Evolutionary conservation across 306 rosid genomes (phyloP), one percentile per base, ranked within the genome.

Genomic region (Luffa aegyptiaca): DNA sequence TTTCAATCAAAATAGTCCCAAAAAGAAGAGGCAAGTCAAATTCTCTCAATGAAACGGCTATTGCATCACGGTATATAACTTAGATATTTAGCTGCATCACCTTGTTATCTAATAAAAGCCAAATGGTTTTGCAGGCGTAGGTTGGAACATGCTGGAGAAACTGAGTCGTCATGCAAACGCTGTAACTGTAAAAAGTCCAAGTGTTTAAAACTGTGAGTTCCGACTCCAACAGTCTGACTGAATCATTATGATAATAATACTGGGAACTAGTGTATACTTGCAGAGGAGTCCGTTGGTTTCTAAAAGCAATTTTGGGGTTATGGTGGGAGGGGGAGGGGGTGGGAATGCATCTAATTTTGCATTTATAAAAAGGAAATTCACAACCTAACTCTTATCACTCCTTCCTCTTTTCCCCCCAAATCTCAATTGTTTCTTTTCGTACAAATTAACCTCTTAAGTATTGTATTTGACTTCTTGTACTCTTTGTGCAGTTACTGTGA

Each of bases 141-240:
- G 85, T 52, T 65, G 55, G 97, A 89, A 77, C 84, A 80, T 75
- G 80, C 86, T 44, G 91, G 86, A 79, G 97, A 90, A 81, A 73
- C 75, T 13, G 96, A 88, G 82, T 76, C 92, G 80, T 76, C 93
- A 20, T 92, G 97, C 85, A 92, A 91, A 84, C 93, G 96, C 20
- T 94, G 98, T 79, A 90, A 90, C 82, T 94, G 98, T 84, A 94
- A 90, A 89, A 92, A 94, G 80, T 94, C 98, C 1, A 92, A 89
- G 89, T 94, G 98, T 81, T 84, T 94, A 92, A 94, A 94, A 87
- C 96, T 90, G 98, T 94, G 88, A 85, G 92, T 87, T 82, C 56
- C 48, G 52, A 77, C 10, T 82, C 61, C 53, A 68, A 70, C 7
- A 26, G 73, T 62, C n/a, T 39, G 64, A 75, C 44, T 61, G 17